phyloP scores from a whole-genome alignment of 139 green algal genomes.

The Gonium pectorale region DNA sequence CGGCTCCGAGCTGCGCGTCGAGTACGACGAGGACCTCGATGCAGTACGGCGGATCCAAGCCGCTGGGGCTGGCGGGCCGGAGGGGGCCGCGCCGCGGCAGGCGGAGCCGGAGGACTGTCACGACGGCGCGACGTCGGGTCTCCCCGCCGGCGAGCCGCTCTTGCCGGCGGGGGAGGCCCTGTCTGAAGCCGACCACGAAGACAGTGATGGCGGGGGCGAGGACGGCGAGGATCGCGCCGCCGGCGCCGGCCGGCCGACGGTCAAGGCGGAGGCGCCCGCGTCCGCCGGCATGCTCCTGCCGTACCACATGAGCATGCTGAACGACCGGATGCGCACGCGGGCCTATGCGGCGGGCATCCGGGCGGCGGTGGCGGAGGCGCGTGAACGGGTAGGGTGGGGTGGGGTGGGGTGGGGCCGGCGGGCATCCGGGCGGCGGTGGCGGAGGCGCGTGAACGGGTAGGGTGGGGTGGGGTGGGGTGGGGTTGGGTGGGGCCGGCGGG shows the following conservation, averaged over 20 bases:
- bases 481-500: neutral
- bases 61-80: neutral
- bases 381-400: no score
- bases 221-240: neutral
- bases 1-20: slow-evolving; percentile 7
- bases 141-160: slow-evolving; percentile 3
- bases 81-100: neutral
- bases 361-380: slow-evolving; percentile 21
- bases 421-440: neutral
- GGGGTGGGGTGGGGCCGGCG: neutral
- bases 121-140: neutral
- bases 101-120: neutral
- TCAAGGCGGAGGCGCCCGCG: neutral
- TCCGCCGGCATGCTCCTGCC: slow-evolving; percentile 38
- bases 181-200: neutral
- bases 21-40: slow-evolving; percentile 37
- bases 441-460: no score
- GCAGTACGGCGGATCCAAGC: slow-evolving; percentile 14
- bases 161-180: slow-evolving; percentile 10
- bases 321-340: slow-evolving; percentile 39
- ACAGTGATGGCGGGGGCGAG: neutral
- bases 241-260: neutral
- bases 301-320: slow-evolving; percentile 64
- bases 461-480: no score
- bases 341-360: slow-evolving; percentile 22